Evolutionary conservation across 495 filamentous ascomycete species (phyloP).

Genomic region (Penicillium desertorum): DNA sequence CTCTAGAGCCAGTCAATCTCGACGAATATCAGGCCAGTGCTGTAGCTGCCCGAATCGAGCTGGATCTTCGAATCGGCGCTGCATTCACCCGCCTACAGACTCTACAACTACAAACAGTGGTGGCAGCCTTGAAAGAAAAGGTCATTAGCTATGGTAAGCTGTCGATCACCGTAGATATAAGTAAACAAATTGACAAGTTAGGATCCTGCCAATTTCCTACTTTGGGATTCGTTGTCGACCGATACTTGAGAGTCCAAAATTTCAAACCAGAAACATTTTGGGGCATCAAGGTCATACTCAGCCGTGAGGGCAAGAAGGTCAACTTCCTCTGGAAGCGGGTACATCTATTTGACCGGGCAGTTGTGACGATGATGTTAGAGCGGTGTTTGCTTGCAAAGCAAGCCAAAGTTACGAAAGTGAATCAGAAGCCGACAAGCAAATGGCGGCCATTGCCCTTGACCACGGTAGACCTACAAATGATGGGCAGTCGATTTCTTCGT

Average conservation of each 20-base stretch:
- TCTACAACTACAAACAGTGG: constrained; percentile 65
- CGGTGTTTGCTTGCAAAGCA: constrained; percentile 73
- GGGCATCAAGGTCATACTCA: constrained; percentile 81
- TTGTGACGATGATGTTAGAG: constrained; percentile 80
- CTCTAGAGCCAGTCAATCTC: constrained; percentile 68
- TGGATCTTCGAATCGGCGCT: constrained; percentile 87
- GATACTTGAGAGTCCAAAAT: constrained; percentile 87
- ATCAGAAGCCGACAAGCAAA: constrained; percentile 88
- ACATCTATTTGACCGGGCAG: constrained; percentile 83
- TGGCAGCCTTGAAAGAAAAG: constrained; percentile 57
- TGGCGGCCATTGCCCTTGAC: constrained; percentile 93
- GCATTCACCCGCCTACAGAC: constrained; percentile 92
- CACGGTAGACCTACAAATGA: constrained; percentile 98
- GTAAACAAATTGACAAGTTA: constrained; percentile 37
- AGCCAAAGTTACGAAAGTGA: constrained; percentile 78
- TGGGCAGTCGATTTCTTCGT: constrained; percentile 79
- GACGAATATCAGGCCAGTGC: constrained; percentile 87
- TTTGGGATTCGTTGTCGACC: constrained; percentile 92
- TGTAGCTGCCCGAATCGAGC: constrained; percentile 84
- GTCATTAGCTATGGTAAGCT: constrained; percentile 81
- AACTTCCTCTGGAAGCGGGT: constrained; percentile 81
- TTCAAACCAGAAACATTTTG: constrained; percentile 94
- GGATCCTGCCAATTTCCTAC: constrained; percentile 97
- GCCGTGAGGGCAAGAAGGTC: constrained; percentile 74
- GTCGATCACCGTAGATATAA: neutral